Evolutionary conservation across 768 basidiomycete genomes (phyloP).

Genomic region (Antrodiella citrinella): DNA sequence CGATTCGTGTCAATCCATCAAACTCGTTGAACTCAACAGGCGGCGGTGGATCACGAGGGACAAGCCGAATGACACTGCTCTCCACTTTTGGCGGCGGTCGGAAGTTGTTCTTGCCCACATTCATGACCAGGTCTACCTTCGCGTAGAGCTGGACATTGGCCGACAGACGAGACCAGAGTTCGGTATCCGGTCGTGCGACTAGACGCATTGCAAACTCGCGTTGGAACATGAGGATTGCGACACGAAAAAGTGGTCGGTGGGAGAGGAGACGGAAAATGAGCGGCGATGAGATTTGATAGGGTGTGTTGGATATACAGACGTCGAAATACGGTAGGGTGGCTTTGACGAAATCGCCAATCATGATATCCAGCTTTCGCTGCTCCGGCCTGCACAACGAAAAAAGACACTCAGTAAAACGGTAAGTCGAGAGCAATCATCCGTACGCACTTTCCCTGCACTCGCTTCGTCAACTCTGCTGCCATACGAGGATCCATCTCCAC

Average conservation of each 20-base stretch:
- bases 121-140: constrained; percentile 93
- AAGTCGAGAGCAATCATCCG: too few species aligned
- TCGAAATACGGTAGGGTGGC: constrained; percentile 98
- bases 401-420: neutral
- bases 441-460: constrained; percentile 95
- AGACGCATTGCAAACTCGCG: constrained; percentile 95
- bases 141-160: constrained; percentile 98
- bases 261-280: constrained; percentile 96
- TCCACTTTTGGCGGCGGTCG: constrained; percentile 94
- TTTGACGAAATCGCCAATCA: constrained; percentile 97
- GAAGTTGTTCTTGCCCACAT: constrained; percentile 96
- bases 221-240: constrained; percentile 99
- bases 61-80: constrained; percentile 84
- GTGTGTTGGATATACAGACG: constrained; percentile 98
- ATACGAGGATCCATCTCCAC: constrained; percentile 98
- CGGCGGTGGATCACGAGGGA: constrained; percentile 90
- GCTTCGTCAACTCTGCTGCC: constrained; percentile 95
- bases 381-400: constrained; percentile 57
- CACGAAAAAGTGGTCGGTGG: constrained; percentile 88
- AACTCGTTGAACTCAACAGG: constrained; percentile 96
- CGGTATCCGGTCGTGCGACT: constrained; percentile 74
- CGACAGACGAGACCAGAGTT: constrained; percentile 88
- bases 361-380: constrained; percentile 89
- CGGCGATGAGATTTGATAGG: constrained; percentile 98
- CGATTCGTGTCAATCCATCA: constrained; percentile 86